Evolutionary conservation across 2,329 filamentous ascomycete genomes (phyloP).

Genomic region (Trichoderma koningiopsis): DNA sequence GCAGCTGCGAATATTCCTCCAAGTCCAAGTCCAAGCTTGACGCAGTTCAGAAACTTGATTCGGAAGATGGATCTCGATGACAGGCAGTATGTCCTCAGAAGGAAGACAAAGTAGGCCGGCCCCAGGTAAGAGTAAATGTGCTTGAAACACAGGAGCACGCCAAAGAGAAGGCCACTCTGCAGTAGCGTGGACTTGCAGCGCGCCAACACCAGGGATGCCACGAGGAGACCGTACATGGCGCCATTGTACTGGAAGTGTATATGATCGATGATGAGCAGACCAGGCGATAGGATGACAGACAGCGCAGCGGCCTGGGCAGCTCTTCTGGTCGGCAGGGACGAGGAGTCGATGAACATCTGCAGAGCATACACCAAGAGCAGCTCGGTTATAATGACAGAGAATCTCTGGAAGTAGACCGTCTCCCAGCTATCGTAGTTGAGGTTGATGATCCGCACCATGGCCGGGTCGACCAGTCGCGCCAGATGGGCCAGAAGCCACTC

Average conservation of each 20-base stretch:
- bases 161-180: conserved; percentile 79
- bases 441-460: conserved; percentile 79
- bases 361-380: conserved; percentile 81
- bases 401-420: conserved; percentile 89
- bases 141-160: conserved; percentile 86
- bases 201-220: conserved; percentile 83
- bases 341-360: conserved; percentile 75
- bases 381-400: conserved; percentile 85
- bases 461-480: conserved; percentile 74
- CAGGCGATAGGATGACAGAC: conserved; percentile 88
- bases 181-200: conserved; percentile 74
- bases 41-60: conserved; percentile 74
- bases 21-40: conserved; percentile 80
- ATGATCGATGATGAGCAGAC: conserved; percentile 94
- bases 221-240: conserved; percentile 87
- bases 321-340: conserved; percentile 64
- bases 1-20: conserved; percentile 72
- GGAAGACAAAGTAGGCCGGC: conserved; percentile 91
- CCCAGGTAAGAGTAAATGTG: conserved; percentile 98
- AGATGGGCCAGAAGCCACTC: conserved; percentile 88
- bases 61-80: conserved; percentile 74
- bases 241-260: conserved; percentile 99
- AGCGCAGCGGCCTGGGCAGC: conserved; percentile 84
- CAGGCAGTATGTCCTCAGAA: conserved; percentile 87
- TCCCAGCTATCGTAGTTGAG: conserved; percentile 89